Conservation (phyloP, 2,329 filamentous ascomycete species). For the Aspergillus spinulosporus region DNA sequence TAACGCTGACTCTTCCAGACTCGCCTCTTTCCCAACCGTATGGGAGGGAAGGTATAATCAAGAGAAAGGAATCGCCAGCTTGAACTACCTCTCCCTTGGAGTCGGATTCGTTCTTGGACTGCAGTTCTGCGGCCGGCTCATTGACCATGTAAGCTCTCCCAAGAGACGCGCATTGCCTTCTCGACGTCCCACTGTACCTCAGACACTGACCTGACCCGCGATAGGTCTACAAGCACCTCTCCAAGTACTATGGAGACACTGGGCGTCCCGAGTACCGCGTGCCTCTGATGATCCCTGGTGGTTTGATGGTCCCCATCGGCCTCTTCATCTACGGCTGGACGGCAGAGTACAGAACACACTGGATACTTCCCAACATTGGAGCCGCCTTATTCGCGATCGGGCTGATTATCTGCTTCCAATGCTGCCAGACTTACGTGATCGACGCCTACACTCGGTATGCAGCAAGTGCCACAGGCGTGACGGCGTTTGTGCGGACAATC, state of each 20-base stretch:
- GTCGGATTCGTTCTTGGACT: slow-evolving; percentile 61
- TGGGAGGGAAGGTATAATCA: slow-evolving; percentile 59
- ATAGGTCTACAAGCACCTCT: slow-evolving; percentile 48
- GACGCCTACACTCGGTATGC: slow-evolving; percentile 37
- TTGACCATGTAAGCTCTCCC: slow-evolving; percentile 11
- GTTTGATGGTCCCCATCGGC: slow-evolving; percentile 53
- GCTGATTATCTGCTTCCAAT: slow-evolving; percentile 40
- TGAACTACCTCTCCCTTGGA: slow-evolving; percentile 64
- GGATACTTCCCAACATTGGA: slow-evolving; percentile 56
- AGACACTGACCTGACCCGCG: neutral
- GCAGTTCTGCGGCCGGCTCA: slow-evolving; percentile 37
- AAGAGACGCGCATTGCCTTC: too few species aligned
- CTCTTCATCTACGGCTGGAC: slow-evolving; percentile 61
- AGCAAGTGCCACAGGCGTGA: slow-evolving; percentile 32
- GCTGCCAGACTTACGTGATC: slow-evolving; percentile 35
- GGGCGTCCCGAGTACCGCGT: slow-evolving; percentile 61
- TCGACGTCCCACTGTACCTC: too few species aligned
- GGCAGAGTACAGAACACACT: slow-evolving; percentile 51
- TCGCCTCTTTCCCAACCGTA: slow-evolving; percentile 53
- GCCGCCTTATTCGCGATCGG: slow-evolving; percentile 50
- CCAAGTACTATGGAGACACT: slow-evolving; percentile 41
- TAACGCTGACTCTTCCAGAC: slow-evolving; percentile 2
- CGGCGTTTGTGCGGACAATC: slow-evolving; percentile 29
- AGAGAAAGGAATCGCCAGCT: slow-evolving; percentile 55
- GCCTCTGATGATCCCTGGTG: slow-evolving; percentile 57